Conservation (phyloP, 148 eudicot species). For the Cornus kousa region DNA sequence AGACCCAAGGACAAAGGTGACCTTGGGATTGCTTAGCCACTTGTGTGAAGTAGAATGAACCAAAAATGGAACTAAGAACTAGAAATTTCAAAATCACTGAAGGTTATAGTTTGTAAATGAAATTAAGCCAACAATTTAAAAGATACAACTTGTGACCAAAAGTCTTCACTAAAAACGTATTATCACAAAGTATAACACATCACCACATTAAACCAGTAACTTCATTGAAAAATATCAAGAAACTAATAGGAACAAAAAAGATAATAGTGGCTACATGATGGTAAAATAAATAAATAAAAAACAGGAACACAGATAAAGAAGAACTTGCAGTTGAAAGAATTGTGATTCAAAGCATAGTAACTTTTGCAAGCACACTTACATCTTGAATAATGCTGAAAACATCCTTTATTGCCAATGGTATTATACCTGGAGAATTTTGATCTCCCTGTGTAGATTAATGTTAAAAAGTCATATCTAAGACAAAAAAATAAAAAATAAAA, state of each 20-base stretch:
- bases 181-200: neutral
- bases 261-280: too few species aligned
- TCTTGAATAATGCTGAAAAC: slow-evolving; percentile 98
- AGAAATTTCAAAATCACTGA: neutral
- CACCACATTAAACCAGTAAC: neutral
- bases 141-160: neutral
- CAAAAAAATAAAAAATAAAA: too few species aligned
- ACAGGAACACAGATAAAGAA: neutral
- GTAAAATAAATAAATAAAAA: neutral
- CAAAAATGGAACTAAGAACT: neutral
- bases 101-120: neutral
- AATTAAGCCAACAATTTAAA: too few species aligned
- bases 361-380: slow-evolving; percentile 50
- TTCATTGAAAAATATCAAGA: neutral
- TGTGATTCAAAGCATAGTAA: slow-evolving; percentile 6
- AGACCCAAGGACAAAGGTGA: too few species aligned
- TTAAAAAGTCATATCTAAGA: neutral
- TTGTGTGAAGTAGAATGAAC: neutral
- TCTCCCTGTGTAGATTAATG: slow-evolving; percentile 62
- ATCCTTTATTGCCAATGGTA: slow-evolving; percentile 98
- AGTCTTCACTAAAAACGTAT: too few species aligned
- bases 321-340: neutral
- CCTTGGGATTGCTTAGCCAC: too few species aligned
- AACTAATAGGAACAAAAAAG: neutral
- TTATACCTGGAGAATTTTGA: slow-evolving; percentile 81